Evolutionary conservation across 768 basidiomycete genomes (phyloP).

Genomic region (Gloeopeniophorella convolvens): DNA sequence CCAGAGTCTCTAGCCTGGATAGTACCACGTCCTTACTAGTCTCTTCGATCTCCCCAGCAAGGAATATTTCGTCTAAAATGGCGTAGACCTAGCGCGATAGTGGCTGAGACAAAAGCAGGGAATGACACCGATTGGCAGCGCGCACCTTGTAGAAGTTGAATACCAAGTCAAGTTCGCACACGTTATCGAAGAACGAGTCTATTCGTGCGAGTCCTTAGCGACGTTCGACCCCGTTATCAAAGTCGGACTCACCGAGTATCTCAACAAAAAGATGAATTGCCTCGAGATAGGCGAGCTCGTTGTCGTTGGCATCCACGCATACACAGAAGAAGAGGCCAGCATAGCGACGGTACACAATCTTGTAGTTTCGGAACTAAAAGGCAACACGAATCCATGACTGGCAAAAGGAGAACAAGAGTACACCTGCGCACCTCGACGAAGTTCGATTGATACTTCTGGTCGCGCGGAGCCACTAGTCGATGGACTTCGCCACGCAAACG

Average conservation of each 20-base stretch:
- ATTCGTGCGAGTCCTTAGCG: conserved; percentile 3
- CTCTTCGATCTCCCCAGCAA: conserved; percentile 98
- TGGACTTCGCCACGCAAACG: conserved; percentile 95
- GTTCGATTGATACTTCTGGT: conserved; percentile 99
- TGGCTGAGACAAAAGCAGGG: background rate
- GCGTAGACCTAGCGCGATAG: conserved; percentile 75
- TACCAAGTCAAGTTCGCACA: conserved; percentile 95
- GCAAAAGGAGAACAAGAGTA: background rate
- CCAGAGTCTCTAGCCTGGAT: conserved; percentile 82
- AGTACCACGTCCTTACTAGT: conserved; percentile 96
- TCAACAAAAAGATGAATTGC: conserved; percentile 99
- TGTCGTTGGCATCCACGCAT: conserved; percentile 97
- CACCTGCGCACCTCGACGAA: conserved; percentile 81
- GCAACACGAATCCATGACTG: conserved; percentile 11
- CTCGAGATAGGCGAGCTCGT: conserved; percentile 94
- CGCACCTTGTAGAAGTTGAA: conserved; percentile 97
- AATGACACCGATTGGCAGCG: background rate
- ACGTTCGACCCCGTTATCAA: background rate
- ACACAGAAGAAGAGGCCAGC: conserved; percentile 97
- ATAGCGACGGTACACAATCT: conserved; percentile 94
- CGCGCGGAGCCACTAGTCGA: conserved; percentile 88
- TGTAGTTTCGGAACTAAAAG: conserved; percentile 90
- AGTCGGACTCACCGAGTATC: conserved; percentile 66
- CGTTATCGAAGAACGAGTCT: conserved; percentile 99
- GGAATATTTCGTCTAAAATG: conserved; percentile 95